Evolutionary conservation across 352 stramenopile species (phyloP), one percentile per base, ranked within the genome.

Genomic region (Phytopythium sindhum): DNA sequence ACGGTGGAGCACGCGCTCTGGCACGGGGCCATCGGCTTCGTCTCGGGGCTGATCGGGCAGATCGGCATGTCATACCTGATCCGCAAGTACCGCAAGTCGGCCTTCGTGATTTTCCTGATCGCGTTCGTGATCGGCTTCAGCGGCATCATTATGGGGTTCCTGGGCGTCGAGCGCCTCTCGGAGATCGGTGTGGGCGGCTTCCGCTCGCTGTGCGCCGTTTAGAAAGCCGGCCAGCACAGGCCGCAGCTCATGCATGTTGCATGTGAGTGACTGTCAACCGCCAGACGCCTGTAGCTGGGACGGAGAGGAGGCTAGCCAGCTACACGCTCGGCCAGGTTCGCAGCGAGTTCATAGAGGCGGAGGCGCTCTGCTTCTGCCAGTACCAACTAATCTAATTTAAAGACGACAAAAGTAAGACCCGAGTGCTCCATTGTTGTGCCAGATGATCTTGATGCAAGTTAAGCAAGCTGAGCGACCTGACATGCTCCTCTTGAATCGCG

Each of bases 21-120:
- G 66, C 89, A 98, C 59, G 92, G 96, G 57, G 61, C 86, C 9
- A 79, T 99, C n/a, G 95, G 96, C 24, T 97, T 99, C 63, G 51
- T 96, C 26, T 84, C 91, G 8, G 98, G 94, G 4, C 74, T 91
- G 28, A 72, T 97, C 19, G 97, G 96, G 31, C 97, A 99, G 77
- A 77, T 95, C 54, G 90, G 85, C 55, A 84, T 98, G 63, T 83
- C 80, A 26, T 96, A 97, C 65, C 70, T 98, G 47, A 91, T 99
- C 69, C 81, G 90, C 62, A 97, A 97, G 65, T 97, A 90, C 61
- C 80, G 86, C 70, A 93, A 91, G 69, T 74, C 84, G 10, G 81
- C 86, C 35, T 85, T 95, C 31, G 83, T 93, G 26, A 85, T 95
- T 45, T 88, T 95, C 64, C 63, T 93, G 26, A 80, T 95, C 23